These are phyloP conservation scores for Sungouiella blattae DNA, from an alignment of 805 yeast species.

Conservation along the genomic window DNA sequence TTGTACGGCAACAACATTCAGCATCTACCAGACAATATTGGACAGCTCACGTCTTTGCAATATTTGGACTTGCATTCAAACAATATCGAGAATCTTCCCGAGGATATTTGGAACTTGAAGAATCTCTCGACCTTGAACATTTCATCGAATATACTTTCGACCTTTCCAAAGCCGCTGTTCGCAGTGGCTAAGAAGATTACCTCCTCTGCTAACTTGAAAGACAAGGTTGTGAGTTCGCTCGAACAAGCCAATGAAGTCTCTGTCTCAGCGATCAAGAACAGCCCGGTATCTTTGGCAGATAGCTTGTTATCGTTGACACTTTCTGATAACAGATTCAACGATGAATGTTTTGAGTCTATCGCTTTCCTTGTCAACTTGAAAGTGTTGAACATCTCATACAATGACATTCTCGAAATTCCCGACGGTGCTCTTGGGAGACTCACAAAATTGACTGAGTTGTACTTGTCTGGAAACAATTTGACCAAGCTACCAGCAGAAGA, in stretches of 20 bases:
- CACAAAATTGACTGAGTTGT: slow-evolving; percentile 57
- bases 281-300: slow-evolving; percentile 36
- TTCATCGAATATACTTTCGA: slow-evolving; percentile 66
- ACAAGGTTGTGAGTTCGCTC: not conserved
- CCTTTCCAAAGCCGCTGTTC: slow-evolving; percentile 53
- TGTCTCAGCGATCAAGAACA: not conserved
- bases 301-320: slow-evolving; percentile 57
- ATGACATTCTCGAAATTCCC: slow-evolving; percentile 80
- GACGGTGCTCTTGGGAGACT: slow-evolving; percentile 61
- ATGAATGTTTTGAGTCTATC: slow-evolving; percentile 68
- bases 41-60: slow-evolving; percentile 55
- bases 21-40: slow-evolving; percentile 62
- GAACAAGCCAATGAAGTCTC: not conserved
- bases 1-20: slow-evolving; percentile 72
- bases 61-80: slow-evolving; percentile 80
- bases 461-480: slow-evolving; percentile 78
- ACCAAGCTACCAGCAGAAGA: slow-evolving; percentile 83
- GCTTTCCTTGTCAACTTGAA: slow-evolving; percentile 56
- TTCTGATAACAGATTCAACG: slow-evolving; percentile 81
- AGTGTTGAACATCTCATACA: slow-evolving; percentile 74
- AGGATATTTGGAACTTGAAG: slow-evolving; percentile 60
- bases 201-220: slow-evolving; percentile 22
- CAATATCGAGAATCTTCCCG: slow-evolving; percentile 67
- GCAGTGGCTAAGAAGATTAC: slow-evolving; percentile 31
- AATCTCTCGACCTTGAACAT: slow-evolving; percentile 60